Evolutionary conservation across 2,329 filamentous ascomycete genomes (phyloP), one percentile per base, ranked within the genome.

Genomic region (Paramyrothecium sp.): DNA sequence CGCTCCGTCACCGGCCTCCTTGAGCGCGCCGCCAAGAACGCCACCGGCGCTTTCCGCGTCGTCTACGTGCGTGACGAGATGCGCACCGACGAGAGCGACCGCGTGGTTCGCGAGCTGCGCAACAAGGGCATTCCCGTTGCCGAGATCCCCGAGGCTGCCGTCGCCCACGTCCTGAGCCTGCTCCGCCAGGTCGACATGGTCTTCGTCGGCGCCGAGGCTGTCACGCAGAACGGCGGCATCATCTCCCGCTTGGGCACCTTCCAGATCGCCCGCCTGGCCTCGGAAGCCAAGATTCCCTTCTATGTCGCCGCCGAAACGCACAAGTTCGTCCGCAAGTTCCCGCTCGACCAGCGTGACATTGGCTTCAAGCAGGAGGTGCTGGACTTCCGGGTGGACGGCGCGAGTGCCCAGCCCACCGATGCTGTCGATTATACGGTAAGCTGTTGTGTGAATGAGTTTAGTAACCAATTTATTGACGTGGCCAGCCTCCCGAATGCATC

Each of bases 231-330:
- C 69, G 95, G 95, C 53, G 94, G 94, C 41, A 89, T 98, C 65
- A 91, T 99, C 64, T 94, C 90, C 22, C 82, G 93, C 52, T 84
- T 98, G 75, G 94, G 94, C 54, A 87, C 84, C 2, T 94, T 91
- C 65, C 92, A 97, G 77, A 89, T 98, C 65, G 93, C 91, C 2
- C 79, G 92, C 64, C 78, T 97, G 54, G 92, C 93, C 5, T 88
- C 88, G 66, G 72, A 75, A 26, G 79, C 79, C 49, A 85, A 88
- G 44, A 88, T 91, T 61, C 90, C 90, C 0, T 91, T 98, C 65
- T 97, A 96, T 68, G 92, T 97, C 19, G 92, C 95, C 5, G 90
- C 90, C 1, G 95, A 99, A 78, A 96, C 91, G 67, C 95, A 99
- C 80, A 99, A 99, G 77, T 97, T 99, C 70, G 92, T 96, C 50